Percentiles rank a stretch among this genome's conserved stretches.
phyloP scores from a whole-genome alignment of 192 early-diverging fungal genomes.

The Coemansia sp. region DNA sequence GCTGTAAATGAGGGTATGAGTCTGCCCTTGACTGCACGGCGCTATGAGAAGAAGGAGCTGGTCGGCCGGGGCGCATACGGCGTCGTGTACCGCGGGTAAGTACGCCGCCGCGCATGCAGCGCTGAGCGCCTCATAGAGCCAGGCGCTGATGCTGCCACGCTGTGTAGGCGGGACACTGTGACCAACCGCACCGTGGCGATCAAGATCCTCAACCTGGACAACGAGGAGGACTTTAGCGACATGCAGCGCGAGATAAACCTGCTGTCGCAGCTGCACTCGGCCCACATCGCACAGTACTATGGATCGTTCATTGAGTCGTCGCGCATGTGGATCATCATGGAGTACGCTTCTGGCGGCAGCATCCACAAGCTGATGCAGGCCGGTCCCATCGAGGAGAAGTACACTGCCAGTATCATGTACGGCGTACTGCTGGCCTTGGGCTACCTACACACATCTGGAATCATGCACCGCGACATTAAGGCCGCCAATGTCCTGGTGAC shows the following conservation, averaged over 20 bases:
- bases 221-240: slow-evolving; percentile 91
- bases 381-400: slow-evolving; percentile 81
- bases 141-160: not conserved
- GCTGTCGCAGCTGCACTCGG: slow-evolving; percentile 78
- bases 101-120: not conserved
- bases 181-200: slow-evolving; percentile 85
- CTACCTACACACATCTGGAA: slow-evolving; percentile 89
- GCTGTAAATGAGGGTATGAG: slow-evolving; percentile 41
- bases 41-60: slow-evolving; percentile 47
- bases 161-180: slow-evolving; percentile 53
- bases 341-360: slow-evolving; percentile 93
- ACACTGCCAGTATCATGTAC: slow-evolving; percentile 81
- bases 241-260: slow-evolving; percentile 91
- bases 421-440: slow-evolving; percentile 83
- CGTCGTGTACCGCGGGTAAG: slow-evolving; percentile 47
- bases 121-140: not conserved
- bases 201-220: slow-evolving; percentile 96
- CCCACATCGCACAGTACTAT: slow-evolving; percentile 91
- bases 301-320: slow-evolving; percentile 84
- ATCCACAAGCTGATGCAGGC: slow-evolving; percentile 67
- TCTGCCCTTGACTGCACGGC: slow-evolving; percentile 39
- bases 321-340: slow-evolving; percentile 98
- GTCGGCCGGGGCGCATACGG: slow-evolving; percentile 48
- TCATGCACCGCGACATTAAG: slow-evolving; percentile 98
- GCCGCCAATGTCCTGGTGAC: slow-evolving; percentile 93